A percentile compares a stretch with the other conserved stretches of the same genome.
These are phyloP conservation scores for Dimocarpus longan DNA, from an alignment of 345 rosid species.

Conservation along the genomic window DNA sequence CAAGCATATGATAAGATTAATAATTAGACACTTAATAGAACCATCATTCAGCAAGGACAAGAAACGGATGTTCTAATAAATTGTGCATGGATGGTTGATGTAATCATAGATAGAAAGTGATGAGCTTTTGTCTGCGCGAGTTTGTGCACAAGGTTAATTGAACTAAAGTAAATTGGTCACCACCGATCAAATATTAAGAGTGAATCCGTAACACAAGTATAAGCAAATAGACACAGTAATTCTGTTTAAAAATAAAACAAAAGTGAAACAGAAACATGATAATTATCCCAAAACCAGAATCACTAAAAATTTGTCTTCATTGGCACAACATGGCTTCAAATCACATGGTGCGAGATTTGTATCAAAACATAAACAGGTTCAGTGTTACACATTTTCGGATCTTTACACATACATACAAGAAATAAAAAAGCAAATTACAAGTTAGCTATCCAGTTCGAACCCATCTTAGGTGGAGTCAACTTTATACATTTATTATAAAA, in stretches of 20 bases:
- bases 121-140: neutral
- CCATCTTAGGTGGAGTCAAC: too few species aligned
- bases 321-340: neutral
- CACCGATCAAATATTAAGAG: neutral
- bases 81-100: neutral
- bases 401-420: neutral
- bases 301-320: neutral
- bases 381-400: neutral
- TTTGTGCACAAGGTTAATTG: neutral
- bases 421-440: too few species aligned
- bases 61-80: neutral
- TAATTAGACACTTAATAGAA: neutral
- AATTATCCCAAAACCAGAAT: neutral
- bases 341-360: neutral
- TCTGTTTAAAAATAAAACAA: neutral
- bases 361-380: neutral
- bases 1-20: conserved; percentile 7
- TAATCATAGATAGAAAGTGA: neutral
- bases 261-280: neutral
- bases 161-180: neutral
- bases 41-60: neutral
- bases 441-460: too few species aligned
- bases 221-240: neutral
- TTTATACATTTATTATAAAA: too few species aligned
- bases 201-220: neutral